Evolutionary conservation across 106 monocot species (phyloP).

Genomic region (Vanilla planifolia): DNA sequence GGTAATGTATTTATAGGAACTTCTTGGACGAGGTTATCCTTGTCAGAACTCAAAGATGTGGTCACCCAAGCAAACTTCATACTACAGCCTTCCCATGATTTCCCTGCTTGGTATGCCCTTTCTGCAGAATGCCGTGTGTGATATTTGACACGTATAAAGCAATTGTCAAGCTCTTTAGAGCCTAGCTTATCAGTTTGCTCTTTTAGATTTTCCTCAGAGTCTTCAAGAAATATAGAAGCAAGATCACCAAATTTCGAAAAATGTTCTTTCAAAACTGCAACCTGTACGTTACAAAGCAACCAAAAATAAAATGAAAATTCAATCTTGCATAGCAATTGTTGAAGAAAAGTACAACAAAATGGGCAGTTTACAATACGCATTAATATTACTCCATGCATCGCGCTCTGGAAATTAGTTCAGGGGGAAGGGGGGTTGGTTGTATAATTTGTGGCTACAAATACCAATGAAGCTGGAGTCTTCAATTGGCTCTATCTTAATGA

Average conservation of each 20-base stretch:
- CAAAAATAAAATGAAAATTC: too few species aligned
- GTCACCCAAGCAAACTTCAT: conserved; percentile 57
- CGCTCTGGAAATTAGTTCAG: too few species aligned
- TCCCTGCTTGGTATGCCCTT: conserved; percentile 53
- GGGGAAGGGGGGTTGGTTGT: too few species aligned
- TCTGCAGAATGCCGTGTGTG: conserved; percentile 50
- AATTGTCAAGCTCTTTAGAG: conserved; percentile 18
- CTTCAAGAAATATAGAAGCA: conserved; percentile 49
- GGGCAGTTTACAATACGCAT: too few species aligned
- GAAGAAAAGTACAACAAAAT: too few species aligned
- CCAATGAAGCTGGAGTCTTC: too few species aligned
- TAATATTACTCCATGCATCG: too few species aligned
- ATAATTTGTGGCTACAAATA: too few species aligned
- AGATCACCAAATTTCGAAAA: conserved; percentile 66
- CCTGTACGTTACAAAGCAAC: conserved; percentile 25
- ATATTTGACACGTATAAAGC: conserved; percentile 47
- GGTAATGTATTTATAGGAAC: conserved; percentile 1
- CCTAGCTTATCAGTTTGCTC: conserved; percentile 14
- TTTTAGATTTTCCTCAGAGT: conserved; percentile 18
- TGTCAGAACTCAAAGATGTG: conserved; percentile 17
- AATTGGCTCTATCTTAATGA: too few species aligned
- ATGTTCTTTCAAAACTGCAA: conserved; percentile 54
- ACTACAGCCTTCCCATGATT: conserved; percentile 55
- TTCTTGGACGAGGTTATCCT: conserved; percentile 11
- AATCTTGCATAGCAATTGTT: too few species aligned